Evolutionary conservation across 192 early-diverging fungal species (phyloP).

Genomic region (Backusella westeae): DNA sequence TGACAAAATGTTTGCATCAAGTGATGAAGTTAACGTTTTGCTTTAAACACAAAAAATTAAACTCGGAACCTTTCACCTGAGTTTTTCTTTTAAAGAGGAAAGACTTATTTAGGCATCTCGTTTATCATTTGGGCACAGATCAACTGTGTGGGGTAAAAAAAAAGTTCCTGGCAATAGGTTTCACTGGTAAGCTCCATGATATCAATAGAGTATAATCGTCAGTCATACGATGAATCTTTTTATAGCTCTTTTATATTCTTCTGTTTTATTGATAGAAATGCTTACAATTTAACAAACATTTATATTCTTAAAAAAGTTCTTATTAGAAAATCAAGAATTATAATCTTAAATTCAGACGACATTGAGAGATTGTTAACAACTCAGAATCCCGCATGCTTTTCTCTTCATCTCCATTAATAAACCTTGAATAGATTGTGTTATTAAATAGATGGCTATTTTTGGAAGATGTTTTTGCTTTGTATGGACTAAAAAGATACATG

Average conservation of each 20-base stretch:
- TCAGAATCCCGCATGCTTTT: background rate
- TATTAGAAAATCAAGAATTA: background rate
- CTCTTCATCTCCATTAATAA: background rate
- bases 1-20: slow-evolving; percentile 2
- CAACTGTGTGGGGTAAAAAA: slow-evolving; percentile 1
- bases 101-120: background rate
- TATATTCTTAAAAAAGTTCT: background rate
- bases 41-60: slow-evolving; percentile 1
- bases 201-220: background rate
- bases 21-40: background rate
- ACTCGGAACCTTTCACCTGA: background rate
- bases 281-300: too few species aligned
- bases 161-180: background rate
- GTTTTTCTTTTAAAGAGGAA: background rate
- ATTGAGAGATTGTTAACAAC: background rate
- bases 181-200: background rate
- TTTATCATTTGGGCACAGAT: background rate
- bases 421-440: background rate
- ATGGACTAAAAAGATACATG: background rate
- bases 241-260: background rate
- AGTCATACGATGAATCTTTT: background rate
- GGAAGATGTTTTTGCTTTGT: background rate
- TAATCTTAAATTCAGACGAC: background rate
- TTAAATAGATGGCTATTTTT: background rate
- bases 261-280: background rate